phyloP scores from a whole-genome alignment of 768 basidiomycete species.

The Sarcomyxa edulis region DNA sequence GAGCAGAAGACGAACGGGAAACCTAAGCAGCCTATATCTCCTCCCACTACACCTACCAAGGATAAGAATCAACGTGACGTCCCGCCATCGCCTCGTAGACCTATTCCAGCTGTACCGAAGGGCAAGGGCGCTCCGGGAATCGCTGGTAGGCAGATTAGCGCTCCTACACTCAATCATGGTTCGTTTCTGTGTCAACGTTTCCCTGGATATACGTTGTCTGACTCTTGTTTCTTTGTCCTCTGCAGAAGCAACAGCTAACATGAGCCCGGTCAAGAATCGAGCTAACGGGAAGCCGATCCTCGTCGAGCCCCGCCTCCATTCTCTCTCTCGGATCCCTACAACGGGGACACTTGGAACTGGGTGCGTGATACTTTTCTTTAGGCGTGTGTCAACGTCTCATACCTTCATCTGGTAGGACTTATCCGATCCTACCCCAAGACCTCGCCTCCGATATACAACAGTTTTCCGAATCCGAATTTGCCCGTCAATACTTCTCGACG shows the following conservation, averaged over 20 bases:
- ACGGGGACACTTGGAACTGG: slow-evolving; percentile 55
- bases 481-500: slow-evolving; percentile 83
- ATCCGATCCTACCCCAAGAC: slow-evolving; percentile 74
- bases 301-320: slow-evolving; percentile 35
- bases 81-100: slow-evolving; percentile 42
- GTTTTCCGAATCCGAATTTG: slow-evolving; percentile 83
- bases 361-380: slow-evolving; percentile 34
- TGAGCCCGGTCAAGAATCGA: slow-evolving; percentile 73
- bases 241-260: slow-evolving; percentile 60
- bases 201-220: no score
- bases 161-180: slow-evolving; percentile 70
- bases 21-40: no score
- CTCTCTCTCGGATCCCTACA: slow-evolving; percentile 18
- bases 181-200: slow-evolving; percentile 14
- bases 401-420: slow-evolving; percentile 40
- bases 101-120: slow-evolving; percentile 32
- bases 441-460: slow-evolving; percentile 83
- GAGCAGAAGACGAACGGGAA: slow-evolving; percentile 4
- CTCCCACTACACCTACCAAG: slow-evolving; percentile 22
- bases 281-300: slow-evolving; percentile 58
- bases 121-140: slow-evolving; percentile 37
- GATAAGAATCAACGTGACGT: slow-evolving; percentile 17
- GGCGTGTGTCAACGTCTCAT: slow-evolving; percentile 8
- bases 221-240: slow-evolving; percentile 7
- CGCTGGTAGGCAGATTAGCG: slow-evolving; percentile 63